These are phyloP conservation scores for Arthrobotrys iridis DNA, from an alignment of 2,329 filamentous ascomycete species.

Conservation along the genomic window DNA sequence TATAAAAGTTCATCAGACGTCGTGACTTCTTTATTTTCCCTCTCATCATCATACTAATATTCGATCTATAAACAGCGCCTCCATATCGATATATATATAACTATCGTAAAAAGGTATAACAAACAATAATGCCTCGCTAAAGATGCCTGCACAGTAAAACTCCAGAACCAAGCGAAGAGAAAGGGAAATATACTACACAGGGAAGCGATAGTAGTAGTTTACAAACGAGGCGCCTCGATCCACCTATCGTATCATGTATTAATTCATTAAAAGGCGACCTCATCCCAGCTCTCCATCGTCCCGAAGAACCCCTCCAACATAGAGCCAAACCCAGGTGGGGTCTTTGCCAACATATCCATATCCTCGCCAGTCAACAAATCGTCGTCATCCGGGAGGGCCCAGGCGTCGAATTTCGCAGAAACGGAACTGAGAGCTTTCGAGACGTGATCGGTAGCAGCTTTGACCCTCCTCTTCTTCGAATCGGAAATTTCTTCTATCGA, in stretches of 20 bases:
- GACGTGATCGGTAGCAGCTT: conserved; percentile 20
- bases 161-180: background rate
- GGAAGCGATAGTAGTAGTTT: too few relatives aligned
- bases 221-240: too few relatives aligned
- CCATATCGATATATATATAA: too few relatives aligned
- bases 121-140: conserved; percentile 13
- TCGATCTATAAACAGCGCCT: too few relatives aligned
- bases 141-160: conserved; percentile 14
- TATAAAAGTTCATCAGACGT: too few relatives aligned
- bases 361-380: conserved; percentile 10
- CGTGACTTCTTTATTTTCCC: too few relatives aligned
- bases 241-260: too few relatives aligned
- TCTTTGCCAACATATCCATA: background rate
- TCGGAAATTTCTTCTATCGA: conserved; percentile 35
- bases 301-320: conserved; percentile 13
- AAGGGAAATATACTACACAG: conserved; percentile 2
- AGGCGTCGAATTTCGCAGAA: conserved; percentile 48
- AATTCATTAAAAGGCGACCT: background rate
- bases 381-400: conserved; percentile 40
- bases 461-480: conserved; percentile 35
- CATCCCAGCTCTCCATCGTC: background rate
- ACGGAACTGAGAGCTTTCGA: conserved; percentile 44
- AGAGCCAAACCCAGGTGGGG: background rate
- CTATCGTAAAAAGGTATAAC: too few relatives aligned
- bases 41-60: too few relatives aligned